Conservation (phyloP, 768 basidiomycete species). For the Tulasnella sp. region DNA sequence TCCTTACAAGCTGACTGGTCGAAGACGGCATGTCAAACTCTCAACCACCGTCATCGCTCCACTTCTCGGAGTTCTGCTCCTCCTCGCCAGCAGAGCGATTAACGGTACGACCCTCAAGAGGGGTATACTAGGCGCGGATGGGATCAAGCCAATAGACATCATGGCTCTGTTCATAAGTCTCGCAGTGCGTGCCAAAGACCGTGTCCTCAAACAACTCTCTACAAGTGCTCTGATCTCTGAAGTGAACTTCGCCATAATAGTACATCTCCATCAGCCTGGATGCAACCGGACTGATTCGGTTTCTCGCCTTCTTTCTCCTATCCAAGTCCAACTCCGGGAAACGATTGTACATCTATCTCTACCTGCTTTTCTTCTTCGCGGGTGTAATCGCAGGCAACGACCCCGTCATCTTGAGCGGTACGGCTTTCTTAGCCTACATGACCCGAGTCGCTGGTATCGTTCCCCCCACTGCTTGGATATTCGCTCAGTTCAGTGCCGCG, state of each 20-base stretch:
- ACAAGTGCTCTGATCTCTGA: background rate
- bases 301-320: slow-evolving; percentile 82
- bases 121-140: slow-evolving; percentile 71
- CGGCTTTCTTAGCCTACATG: slow-evolving; percentile 82
- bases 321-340: slow-evolving; percentile 56
- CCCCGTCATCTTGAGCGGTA: slow-evolving; percentile 85
- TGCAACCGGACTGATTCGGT: slow-evolving; percentile 73
- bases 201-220: background rate
- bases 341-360: slow-evolving; percentile 64
- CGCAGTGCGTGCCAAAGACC: slow-evolving; percentile 23
- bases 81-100: slow-evolving; percentile 31
- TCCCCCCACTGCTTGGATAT: slow-evolving; percentile 32
- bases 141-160: slow-evolving; percentile 84
- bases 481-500: slow-evolving; percentile 32
- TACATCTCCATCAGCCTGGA: slow-evolving; percentile 92
- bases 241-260: slow-evolving; percentile 23
- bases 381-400: slow-evolving; percentile 86
- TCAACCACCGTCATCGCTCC: slow-evolving; percentile 30
- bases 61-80: slow-evolving; percentile 31
- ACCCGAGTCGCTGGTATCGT: slow-evolving; percentile 48
- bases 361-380: slow-evolving; percentile 63
- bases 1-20: slow-evolving; percentile 19
- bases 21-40: background rate
- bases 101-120: slow-evolving; percentile 41
- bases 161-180: slow-evolving; percentile 85